These are phyloP conservation scores for Nakazawaea holstii DNA, from an alignment of 805 yeast genomes.

Conservation along the genomic window DNA sequence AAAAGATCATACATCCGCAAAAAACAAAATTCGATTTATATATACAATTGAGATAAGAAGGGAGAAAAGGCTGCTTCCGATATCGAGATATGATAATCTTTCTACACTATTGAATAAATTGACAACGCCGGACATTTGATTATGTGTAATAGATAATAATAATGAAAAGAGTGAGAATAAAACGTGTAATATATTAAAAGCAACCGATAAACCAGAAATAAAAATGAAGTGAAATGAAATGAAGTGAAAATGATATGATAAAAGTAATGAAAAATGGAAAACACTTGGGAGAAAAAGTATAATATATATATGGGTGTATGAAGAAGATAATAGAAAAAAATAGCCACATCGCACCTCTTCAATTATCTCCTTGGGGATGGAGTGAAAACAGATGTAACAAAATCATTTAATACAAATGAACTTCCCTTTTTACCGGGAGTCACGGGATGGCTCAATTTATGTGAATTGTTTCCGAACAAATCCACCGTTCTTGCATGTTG, in stretches of 20 bases:
- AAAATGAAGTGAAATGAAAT: not conserved
- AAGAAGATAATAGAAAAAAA: too few relatives aligned
- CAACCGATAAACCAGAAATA: not conserved
- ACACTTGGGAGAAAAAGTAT: not conserved
- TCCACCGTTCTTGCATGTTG: slow-evolving; percentile 7
- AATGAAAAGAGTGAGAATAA: too few relatives aligned
- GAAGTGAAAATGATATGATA: not conserved
- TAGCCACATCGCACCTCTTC: not conserved
- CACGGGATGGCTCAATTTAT: slow-evolving; percentile 7
- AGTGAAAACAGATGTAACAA: slow-evolving; percentile 37
- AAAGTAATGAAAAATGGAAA: not conserved
- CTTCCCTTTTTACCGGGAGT: slow-evolving; percentile 10
- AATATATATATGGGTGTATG: too few relatives aligned
- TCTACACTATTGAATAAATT: too few relatives aligned
- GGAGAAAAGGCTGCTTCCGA: too few relatives aligned
- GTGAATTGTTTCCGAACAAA: not conserved
- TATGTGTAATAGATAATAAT: too few relatives aligned
- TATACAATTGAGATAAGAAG: too few relatives aligned
- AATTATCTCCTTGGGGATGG: slow-evolving; percentile 30
- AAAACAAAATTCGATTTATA: too few relatives aligned
- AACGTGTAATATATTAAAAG: not conserved
- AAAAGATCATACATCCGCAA: too few relatives aligned
- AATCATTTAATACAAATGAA: slow-evolving; percentile 42
- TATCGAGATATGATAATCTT: too few relatives aligned
- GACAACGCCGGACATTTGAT: too few relatives aligned